Evolutionary conservation across 805 yeast genomes (phyloP).

Genomic region (Ogataea populi-albae): DNA sequence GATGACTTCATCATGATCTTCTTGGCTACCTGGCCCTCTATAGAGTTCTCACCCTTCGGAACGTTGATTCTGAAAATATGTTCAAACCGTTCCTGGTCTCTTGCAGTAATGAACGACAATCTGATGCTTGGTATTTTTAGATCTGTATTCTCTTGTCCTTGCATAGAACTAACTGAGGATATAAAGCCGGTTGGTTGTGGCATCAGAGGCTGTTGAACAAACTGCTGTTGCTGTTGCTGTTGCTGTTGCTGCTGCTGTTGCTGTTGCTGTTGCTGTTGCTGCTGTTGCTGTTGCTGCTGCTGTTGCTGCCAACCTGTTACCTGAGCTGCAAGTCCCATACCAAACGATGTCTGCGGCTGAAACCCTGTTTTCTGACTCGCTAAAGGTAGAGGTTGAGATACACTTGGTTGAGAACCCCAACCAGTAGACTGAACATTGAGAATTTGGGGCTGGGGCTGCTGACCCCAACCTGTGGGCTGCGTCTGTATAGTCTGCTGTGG

Average conservation of each 20-base stretch:
- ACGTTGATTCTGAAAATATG: constrained; percentile 79
- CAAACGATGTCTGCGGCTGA: constrained; percentile 38
- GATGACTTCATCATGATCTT: constrained; percentile 78
- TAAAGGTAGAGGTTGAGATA: constrained; percentile 24
- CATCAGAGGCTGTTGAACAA: constrained; percentile 26
- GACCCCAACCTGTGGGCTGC: constrained; percentile 17
- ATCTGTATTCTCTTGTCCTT: constrained; percentile 45
- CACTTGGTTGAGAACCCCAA: constrained; percentile 20
- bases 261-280: constrained; percentile 16
- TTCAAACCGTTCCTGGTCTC: constrained; percentile 85
- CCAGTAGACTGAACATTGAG: constrained; percentile 28
- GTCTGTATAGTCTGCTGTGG: constrained; percentile 17
- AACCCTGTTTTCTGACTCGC: constrained; percentile 42
- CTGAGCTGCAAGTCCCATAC: constrained; percentile 35
- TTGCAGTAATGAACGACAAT: constrained; percentile 77
- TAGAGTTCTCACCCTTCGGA: constrained; percentile 62
- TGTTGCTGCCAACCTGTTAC: constrained; percentile 40
- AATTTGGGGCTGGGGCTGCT: constrained; percentile 16
- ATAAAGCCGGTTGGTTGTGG: constrained; percentile 49
- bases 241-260: constrained; percentile 18
- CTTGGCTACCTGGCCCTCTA: constrained; percentile 72
- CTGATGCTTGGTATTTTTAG: constrained; percentile 73
- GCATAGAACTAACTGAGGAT: constrained; percentile 23
- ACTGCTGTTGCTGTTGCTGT: constrained; percentile 15
- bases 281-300: constrained; percentile 17